These are phyloP conservation scores for Suhomyces maxii DNA, from an alignment of 1,139 yeast species.

Conservation along the genomic window DNA sequence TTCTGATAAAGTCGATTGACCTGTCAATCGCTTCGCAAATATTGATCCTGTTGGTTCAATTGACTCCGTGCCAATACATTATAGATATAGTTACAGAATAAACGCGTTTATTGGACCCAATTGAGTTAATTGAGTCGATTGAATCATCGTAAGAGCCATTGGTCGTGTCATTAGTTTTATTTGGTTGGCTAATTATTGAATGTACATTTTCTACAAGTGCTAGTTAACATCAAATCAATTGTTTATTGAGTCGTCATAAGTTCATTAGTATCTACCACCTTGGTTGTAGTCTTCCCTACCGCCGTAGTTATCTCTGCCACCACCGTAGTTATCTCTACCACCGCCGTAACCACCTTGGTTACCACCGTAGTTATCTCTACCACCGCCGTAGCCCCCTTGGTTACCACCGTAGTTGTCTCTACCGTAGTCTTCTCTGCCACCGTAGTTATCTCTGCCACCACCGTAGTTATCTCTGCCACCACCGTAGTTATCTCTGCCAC, in stretches of 20 bases:
- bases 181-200: no score
- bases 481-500: slow-evolving; percentile 10
- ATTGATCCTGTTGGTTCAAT: no score
- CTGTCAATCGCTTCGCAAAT: no score
- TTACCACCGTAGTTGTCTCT: slow-evolving; percentile 16
- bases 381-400: slow-evolving; percentile 9
- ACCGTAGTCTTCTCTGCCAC: slow-evolving; percentile 9
- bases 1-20: slow-evolving; percentile 29
- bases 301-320: slow-evolving; percentile 10
- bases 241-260: neutral
- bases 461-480: slow-evolving; percentile 15
- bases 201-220: neutral
- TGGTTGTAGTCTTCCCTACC: slow-evolving; percentile 12
- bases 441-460: slow-evolving; percentile 11
- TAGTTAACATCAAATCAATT: neutral
- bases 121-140: no score
- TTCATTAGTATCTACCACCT: slow-evolving; percentile 9
- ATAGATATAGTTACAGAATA: no score
- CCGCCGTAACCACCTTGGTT: slow-evolving; percentile 9
- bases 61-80: no score
- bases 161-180: no score
- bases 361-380: slow-evolving; percentile 10
- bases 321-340: slow-evolving; percentile 12
- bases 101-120: no score
- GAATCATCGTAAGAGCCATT: no score